Evolutionary conservation across 2,329 filamentous ascomycete species (phyloP).

Genomic region (Metarhizium guizhouense): DNA sequence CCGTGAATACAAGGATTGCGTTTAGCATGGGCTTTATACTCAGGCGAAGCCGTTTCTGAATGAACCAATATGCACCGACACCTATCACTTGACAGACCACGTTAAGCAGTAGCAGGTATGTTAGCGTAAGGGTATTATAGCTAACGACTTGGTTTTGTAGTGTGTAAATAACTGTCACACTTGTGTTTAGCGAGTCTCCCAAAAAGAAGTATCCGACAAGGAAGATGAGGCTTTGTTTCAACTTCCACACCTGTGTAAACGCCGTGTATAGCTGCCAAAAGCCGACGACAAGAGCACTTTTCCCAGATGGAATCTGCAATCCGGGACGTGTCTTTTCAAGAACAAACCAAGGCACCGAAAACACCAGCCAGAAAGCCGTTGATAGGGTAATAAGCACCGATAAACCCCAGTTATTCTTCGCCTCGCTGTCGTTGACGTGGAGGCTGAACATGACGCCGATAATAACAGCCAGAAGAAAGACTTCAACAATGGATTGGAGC

Average conservation of each 20-base stretch:
- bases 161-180: constrained; percentile 57
- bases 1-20: constrained; percentile 49
- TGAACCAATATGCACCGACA: constrained; percentile 51
- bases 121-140: constrained; percentile 56
- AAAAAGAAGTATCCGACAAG: constrained; percentile 59
- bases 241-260: constrained; percentile 48
- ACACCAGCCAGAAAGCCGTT: constrained; percentile 52
- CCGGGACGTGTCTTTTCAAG: constrained; percentile 56
- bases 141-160: constrained; percentile 56
- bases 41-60: constrained; percentile 50
- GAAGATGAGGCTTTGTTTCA: constrained; percentile 58
- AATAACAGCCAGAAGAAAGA: constrained; percentile 53
- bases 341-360: constrained; percentile 59
- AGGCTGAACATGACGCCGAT: constrained; percentile 56
- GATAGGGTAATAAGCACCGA: constrained; percentile 58
- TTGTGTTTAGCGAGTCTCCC: constrained; percentile 62
- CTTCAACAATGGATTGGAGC: constrained; percentile 51
- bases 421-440: constrained; percentile 46
- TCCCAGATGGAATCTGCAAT: constrained; percentile 26
- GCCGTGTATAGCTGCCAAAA: constrained; percentile 54
- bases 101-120: constrained; percentile 57
- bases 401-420: constrained; percentile 60
- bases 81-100: constrained; percentile 54
- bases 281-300: constrained; percentile 46
- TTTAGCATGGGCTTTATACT: constrained; percentile 63